These are phyloP conservation scores for Aspergillus vadensis DNA, from an alignment of 2,329 filamentous ascomycete species.

Conservation along the genomic window DNA sequence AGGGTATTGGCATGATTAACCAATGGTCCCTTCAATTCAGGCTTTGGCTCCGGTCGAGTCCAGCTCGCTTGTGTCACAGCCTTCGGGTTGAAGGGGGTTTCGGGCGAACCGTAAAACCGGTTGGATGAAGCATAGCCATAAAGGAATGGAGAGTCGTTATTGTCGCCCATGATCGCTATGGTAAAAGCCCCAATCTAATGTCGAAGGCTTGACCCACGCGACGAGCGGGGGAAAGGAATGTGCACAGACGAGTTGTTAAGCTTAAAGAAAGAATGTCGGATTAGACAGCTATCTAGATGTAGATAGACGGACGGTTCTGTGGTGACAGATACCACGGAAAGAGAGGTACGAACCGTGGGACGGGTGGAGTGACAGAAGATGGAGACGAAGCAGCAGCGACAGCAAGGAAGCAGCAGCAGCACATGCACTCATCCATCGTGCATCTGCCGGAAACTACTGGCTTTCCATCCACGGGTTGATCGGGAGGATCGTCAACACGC, in stretches of 20 bases:
- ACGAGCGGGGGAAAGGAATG: conserved; percentile 30
- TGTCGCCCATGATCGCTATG: conserved; percentile 50
- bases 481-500: conserved; percentile 18
- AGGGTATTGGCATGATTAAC: conserved; percentile 77
- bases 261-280: conserved; percentile 28
- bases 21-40: conserved; percentile 72
- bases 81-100: conserved; percentile 77
- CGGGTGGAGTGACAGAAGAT: background rate
- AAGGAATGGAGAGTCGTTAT: conserved; percentile 67
- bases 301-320: background rate
- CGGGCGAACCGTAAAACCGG: conserved; percentile 55
- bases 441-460: background rate
- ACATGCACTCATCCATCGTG: background rate
- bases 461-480: background rate
- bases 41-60: conserved; percentile 60
- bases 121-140: conserved; percentile 63
- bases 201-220: conserved; percentile 43
- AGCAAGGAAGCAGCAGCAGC: background rate
- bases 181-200: conserved; percentile 22
- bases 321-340: background rate
- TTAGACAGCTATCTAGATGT: background rate
- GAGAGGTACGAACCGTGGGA: conserved; percentile 10
- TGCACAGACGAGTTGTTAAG: conserved; percentile 17
- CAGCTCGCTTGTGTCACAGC: conserved; percentile 79
- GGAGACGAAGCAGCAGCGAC: background rate